Evolutionary conservation across 2,329 filamentous ascomycete genomes (phyloP), one percentile per base, ranked within the genome.

Genomic region (Apiospora phragmitis): DNA sequence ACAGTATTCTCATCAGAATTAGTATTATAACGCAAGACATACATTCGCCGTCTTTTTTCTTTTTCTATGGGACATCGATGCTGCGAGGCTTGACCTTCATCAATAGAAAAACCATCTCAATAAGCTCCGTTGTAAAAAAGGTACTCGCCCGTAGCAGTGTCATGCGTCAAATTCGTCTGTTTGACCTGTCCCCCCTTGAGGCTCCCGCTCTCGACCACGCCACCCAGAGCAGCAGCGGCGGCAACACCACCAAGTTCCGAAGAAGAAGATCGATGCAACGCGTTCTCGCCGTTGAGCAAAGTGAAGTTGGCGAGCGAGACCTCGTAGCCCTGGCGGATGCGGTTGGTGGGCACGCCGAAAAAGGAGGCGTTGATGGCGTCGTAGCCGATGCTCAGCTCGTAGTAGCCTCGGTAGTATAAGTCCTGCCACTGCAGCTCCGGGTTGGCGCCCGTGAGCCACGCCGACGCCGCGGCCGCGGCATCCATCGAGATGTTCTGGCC

Each of bases 351-450:
- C 55, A 78, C 72, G 29, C 77, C 77, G 72, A 89, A 92, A 79
- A 84, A 92, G 24, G 82, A 82, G 0, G 89, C 89, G 38, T 87
- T 81, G 5, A 90, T 84, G 67, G 85, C 81, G 12, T 88, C 81
- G 66, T 86, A 82, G 41, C 77, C 81, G 71, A 91, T 82, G 65
- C 86, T 84, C 32, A 91, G 80, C 78, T 91, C 89, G 75, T 87
- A 91, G 80, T 92, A 92, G 2, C 90, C 90, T 41, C 89, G 85
- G 79, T 91, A 91, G 79, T 90, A 91, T 32, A 89, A 74, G 69
- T 91, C 89, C 70, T 87, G 85, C 89, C 89, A 91, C 72, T 91
- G 88, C 1, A 91, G 81, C 76, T 90, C 88, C 0, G 80, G 75
- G 76, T 91, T 91, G 43, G 82, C 81, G 16, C 78, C 77, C 32